A percentile compares a stretch with the other conserved stretches of the same genome.
These are phyloP conservation scores for Naganishia albida DNA, from an alignment of 1,284 basidiomycete genomes.

Conservation along the genomic window DNA sequence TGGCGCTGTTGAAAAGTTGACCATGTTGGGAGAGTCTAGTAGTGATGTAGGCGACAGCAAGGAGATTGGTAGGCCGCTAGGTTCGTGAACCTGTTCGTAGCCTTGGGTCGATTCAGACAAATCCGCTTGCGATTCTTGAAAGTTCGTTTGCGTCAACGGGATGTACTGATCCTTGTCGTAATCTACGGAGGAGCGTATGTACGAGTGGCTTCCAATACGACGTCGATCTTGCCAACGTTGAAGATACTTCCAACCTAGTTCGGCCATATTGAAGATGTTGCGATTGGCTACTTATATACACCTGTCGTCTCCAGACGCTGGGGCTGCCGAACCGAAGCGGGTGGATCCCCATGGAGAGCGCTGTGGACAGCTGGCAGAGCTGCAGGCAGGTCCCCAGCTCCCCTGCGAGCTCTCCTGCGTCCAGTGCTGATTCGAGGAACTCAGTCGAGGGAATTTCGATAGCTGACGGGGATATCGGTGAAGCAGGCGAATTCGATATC, in stretches of 20 bases:
- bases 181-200: constrained; percentile 1
- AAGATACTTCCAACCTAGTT: constrained; percentile 22
- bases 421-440: too few relatives aligned
- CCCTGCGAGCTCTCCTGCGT: too few relatives aligned
- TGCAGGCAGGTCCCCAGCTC: too few relatives aligned
- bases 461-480: too few relatives aligned
- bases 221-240: constrained; percentile 16
- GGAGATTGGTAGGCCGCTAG: constrained; percentile 13
- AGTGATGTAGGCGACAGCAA: not conserved
- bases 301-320: not conserved
- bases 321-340: not conserved
- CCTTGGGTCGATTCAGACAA: not conserved
- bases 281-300: not conserved
- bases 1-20: constrained; percentile 15
- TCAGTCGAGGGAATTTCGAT: too few relatives aligned
- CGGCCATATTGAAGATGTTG: not conserved
- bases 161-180: constrained; percentile 10
- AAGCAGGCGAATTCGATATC: too few relatives aligned
- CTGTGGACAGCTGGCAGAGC: not conserved
- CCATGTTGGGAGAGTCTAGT: not conserved
- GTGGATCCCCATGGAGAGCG: not conserved
- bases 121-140: not conserved
- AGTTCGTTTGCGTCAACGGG: constrained; percentile 2
- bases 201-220: not conserved
- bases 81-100: not conserved